Evolutionary conservation across 805 yeast genomes (phyloP), one percentile per base, ranked within the genome.

Genomic region (Wickerhamomyces kurtzmanii): DNA sequence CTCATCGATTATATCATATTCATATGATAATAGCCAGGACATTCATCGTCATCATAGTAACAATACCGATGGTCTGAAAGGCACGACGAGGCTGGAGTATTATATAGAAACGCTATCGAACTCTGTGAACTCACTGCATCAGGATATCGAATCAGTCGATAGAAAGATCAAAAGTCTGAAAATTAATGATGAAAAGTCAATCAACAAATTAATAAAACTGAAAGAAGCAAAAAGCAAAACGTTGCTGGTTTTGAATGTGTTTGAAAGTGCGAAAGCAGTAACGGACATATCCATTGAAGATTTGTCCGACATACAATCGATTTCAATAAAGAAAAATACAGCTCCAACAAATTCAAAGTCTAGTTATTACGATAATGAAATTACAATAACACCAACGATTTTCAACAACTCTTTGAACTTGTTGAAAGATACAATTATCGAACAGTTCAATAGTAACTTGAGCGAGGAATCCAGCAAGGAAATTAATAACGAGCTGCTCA

Each of bases 51-150:
- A 37, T 11, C 34, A 35, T 8, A 32, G 45, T 10, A 40, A 46
- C 22, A 50, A 51, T n/a, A 29, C 29, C 9, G 32, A 30, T 4
- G 39, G 41, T 11, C 32, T 54, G 14, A 43, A 47, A 17, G 67
- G 69, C 7, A 62, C 72, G 1, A 68, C 80, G 8, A 60, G 83
- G 33, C 51, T 80, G 26, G 80, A 77, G 38, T 78, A 78, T 47
- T 78, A 77, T 43, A 53, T 75, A 23, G 79, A 75, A 24, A 68
- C 76, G 1, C 50, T 79, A 26, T 62, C 69, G 11, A 68, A 72
- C 29, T 67, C 84, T 0, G 68, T 77, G 15, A 59, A 67, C 23
- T 60, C 81, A 3, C 46, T 79, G 22, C 66, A 71, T 25, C 57
- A 61, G 5, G 76, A 74, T 31, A 43, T 75, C 13, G 32, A 34